phyloP scores from a whole-genome alignment of 441 rosid genomes.

The Manihot esculenta region DNA sequence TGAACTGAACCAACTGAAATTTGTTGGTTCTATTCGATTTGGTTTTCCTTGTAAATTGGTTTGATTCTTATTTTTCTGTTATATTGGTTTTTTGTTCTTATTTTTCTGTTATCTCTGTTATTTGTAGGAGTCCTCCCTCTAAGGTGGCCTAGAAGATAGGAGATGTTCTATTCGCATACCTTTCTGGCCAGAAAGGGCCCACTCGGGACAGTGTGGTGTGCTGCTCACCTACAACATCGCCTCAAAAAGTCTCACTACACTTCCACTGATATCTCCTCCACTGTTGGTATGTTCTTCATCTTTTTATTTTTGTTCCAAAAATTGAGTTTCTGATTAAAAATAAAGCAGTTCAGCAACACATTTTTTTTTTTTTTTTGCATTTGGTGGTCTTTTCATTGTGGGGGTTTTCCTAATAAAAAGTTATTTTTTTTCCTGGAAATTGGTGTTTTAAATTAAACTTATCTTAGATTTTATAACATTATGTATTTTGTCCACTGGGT shows the following conservation, averaged over 20 bases:
- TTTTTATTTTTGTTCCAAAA: background rate
- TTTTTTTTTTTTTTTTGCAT: background rate
- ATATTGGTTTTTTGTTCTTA: too few relatives aligned
- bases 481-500: background rate
- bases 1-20: too few relatives aligned
- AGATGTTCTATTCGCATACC: constrained; percentile 32
- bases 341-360: too few relatives aligned
- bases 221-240: constrained; percentile 84
- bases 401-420: too few relatives aligned
- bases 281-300: constrained; percentile 55
- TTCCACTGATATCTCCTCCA: constrained; percentile 66
- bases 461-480: background rate
- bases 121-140: too few relatives aligned
- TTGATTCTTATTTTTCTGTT: too few relatives aligned
- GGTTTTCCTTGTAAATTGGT: too few relatives aligned
- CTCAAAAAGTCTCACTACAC: constrained; percentile 84
- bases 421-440: background rate
- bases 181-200: constrained; percentile 76
- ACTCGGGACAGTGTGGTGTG: constrained; percentile 89
- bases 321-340: background rate
- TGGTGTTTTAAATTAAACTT: background rate
- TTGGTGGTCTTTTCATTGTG: background rate
- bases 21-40: too few relatives aligned
- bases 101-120: too few relatives aligned
- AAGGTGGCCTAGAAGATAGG: too few relatives aligned